Conservation (phyloP, 441 rosid species). For the Pelargonium cotyledonis region DNA sequence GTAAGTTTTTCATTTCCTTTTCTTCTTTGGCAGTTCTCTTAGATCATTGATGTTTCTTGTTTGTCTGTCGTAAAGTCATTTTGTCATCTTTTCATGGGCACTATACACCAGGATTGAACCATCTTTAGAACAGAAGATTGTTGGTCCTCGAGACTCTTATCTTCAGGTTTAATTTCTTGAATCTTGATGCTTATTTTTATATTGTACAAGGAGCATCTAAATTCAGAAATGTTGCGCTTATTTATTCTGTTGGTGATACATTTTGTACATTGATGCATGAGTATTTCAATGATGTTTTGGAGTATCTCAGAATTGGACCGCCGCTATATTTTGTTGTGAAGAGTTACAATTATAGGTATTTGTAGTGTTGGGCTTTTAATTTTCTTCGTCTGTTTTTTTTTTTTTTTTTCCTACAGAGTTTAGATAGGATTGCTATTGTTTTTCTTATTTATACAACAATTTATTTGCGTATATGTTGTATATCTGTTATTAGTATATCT, state of each 20-base stretch:
- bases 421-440: not conserved
- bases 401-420: not conserved
- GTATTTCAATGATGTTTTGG: conserved; percentile 71
- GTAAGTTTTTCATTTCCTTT: conserved; percentile 37
- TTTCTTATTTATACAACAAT: not conserved
- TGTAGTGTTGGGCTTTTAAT: not conserved
- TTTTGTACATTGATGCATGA: conserved; percentile 46
- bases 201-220: conserved; percentile 8
- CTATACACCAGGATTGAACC: conserved; percentile 83
- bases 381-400: not conserved
- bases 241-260: conserved; percentile 20
- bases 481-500: no score
- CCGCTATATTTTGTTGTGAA: conserved; percentile 90
- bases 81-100: conserved; percentile 43
- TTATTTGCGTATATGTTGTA: no score
- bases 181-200: conserved; percentile 9
- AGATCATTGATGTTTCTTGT: conserved; percentile 16
- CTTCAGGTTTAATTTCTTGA: conserved; percentile 64
- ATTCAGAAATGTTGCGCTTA: conserved; percentile 6
- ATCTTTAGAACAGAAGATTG: conserved; percentile 93
- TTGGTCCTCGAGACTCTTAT: conserved; percentile 91
- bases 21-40: conserved; percentile 14
- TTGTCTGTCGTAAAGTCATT: conserved; percentile 12
- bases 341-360: conserved; percentile 85
- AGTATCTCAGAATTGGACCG: conserved; percentile 90